Evolutionary conservation across 1,139 yeast genomes (phyloP).

Genomic region (Debaryomyces sp.): DNA sequence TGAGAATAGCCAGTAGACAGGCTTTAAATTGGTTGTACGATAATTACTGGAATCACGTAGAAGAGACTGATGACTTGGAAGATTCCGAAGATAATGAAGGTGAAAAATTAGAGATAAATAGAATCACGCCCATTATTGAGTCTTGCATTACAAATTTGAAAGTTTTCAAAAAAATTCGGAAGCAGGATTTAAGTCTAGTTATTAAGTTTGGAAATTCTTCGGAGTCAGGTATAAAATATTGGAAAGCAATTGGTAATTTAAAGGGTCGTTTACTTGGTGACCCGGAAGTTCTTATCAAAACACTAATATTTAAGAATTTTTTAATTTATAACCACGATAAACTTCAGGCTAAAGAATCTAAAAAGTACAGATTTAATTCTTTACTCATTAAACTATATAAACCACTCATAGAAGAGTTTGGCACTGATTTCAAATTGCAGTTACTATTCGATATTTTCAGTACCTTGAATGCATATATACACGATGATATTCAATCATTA

Average conservation of each 20-base stretch:
- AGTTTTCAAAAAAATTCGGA: constrained; percentile 42
- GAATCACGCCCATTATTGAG: constrained; percentile 4
- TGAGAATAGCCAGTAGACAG: constrained; percentile 56
- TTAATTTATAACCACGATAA: constrained; percentile 31
- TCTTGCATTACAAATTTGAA: constrained; percentile 23
- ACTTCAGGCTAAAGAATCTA: constrained; percentile 14
- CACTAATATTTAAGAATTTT: constrained; percentile 27
- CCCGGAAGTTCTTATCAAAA: constrained; percentile 15
- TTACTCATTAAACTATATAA: constrained; percentile 33
- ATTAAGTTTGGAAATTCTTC: constrained; percentile 43
- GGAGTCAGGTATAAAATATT: constrained; percentile 40
- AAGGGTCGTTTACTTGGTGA: constrained; percentile 3
- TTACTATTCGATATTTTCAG: constrained; percentile 16
- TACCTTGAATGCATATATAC: constrained; percentile 21
- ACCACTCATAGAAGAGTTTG: constrained; percentile 39
- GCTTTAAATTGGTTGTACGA: constrained; percentile 78
- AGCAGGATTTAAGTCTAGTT: constrained; percentile 42
- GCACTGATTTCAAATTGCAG: constrained; percentile 22
- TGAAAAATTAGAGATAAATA: constrained; percentile 2
- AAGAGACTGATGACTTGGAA: constrained; percentile 25
- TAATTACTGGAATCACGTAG: constrained; percentile 68
- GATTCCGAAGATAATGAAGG: constrained; percentile 15
- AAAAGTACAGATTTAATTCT: constrained; percentile 28
- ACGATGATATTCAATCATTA: neutral
- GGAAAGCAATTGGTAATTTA: constrained; percentile 29